phyloP scores from a whole-genome alignment of 2,329 filamentous ascomycete genomes.

The Sclerotinia spermophila region DNA sequence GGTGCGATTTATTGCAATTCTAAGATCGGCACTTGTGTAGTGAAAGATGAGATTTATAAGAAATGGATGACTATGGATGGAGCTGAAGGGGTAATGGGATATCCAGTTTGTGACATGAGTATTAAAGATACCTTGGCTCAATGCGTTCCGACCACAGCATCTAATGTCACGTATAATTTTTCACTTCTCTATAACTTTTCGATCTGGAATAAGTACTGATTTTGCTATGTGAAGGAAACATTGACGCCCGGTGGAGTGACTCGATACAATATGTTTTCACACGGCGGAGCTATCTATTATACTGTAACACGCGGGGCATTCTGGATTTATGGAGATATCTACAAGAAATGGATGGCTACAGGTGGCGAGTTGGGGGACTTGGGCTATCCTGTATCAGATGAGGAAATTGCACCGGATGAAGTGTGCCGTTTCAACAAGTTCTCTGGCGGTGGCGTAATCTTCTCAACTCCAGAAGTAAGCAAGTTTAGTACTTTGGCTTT shows the following conservation, averaged over 20 bases:
- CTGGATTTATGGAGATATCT: constrained; percentile 13
- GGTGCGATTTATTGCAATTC: constrained; percentile 10
- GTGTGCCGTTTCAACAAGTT: constrained; percentile 7
- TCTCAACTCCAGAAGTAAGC: constrained; percentile 3
- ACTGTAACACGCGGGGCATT: constrained; percentile 11
- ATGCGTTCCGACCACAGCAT: background rate
- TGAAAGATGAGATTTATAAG: constrained; percentile 1
- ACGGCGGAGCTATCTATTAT: constrained; percentile 11
- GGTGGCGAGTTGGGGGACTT: constrained; percentile 1
- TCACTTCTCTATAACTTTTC: background rate
- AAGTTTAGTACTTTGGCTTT: background rate
- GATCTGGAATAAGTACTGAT: background rate
- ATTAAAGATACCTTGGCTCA: background rate
- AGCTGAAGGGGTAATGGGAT: constrained; percentile 4
- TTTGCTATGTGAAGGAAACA: background rate
- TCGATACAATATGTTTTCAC: constrained; percentile 11
- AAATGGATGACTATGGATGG: constrained; percentile 5
- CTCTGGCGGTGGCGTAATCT: background rate
- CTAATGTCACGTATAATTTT: background rate
- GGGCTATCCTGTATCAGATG: constrained; percentile 12
- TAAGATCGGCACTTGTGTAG: background rate
- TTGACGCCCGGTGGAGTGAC: constrained; percentile 6
- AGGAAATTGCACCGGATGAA: background rate
- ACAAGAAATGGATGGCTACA: constrained; percentile 10
- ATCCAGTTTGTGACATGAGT: constrained; percentile 7